A percentile compares a stretch with the other conserved stretches of the same genome.
These are phyloP conservation scores for Saccharomycopsis oosterbeekiorum DNA, from an alignment of 805 yeast genomes.

Conservation along the genomic window DNA sequence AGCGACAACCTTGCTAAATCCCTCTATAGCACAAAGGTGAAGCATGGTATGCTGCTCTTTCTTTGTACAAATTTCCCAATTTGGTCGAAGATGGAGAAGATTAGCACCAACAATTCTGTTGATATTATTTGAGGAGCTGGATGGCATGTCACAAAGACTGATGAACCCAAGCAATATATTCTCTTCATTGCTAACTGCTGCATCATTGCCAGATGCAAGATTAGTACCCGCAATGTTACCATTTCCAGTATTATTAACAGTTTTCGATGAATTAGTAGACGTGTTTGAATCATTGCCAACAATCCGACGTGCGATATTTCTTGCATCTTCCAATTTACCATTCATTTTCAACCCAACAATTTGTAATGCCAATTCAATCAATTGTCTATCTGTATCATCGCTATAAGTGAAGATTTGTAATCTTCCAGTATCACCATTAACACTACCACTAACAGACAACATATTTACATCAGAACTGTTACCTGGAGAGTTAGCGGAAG, in stretches of 20 bases:
- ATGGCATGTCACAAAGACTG: constrained; percentile 1
- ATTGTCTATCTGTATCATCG: constrained; percentile 91
- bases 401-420: constrained; percentile 73
- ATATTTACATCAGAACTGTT: background rate
- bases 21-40: constrained; percentile 75
- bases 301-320: constrained; percentile 84
- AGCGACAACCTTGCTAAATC: constrained; percentile 50
- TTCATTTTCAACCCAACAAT: constrained; percentile 96
- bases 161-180: background rate
- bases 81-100: constrained; percentile 39
- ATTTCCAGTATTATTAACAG: background rate
- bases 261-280: constrained; percentile 16
- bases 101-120: constrained; percentile 27
- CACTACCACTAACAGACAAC: constrained; percentile 27
- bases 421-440: constrained; percentile 27
- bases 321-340: constrained; percentile 90
- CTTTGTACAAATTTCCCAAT: constrained; percentile 69
- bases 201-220: background rate
- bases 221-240: constrained; percentile 19
- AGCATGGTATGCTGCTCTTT: constrained; percentile 76
- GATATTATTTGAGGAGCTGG: background rate
- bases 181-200: constrained; percentile 12
- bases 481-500: constrained; percentile 1
- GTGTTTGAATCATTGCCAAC: constrained; percentile 45
- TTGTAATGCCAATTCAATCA: constrained; percentile 90